Percentiles rank a stretch among this genome's conserved stretches.
phyloP scores from a whole-genome alignment of 805 yeast species.

The Starmerella bombicola region DNA sequence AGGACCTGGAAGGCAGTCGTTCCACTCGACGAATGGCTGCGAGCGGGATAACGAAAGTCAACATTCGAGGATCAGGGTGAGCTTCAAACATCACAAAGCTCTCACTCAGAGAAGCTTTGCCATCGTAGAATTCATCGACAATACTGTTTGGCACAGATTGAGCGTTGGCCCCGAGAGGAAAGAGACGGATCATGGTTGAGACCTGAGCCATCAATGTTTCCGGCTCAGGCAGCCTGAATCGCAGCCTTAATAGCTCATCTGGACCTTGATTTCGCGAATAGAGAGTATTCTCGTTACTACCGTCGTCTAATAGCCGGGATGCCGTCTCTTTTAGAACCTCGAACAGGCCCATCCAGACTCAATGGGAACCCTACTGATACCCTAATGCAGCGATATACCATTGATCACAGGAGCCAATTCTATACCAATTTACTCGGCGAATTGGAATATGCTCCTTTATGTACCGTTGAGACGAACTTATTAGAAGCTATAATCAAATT shows the following conservation, averaged over 20 bases:
- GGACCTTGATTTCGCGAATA: conserved; percentile 36
- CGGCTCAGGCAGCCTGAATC: conserved; percentile 57
- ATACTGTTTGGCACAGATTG: conserved; percentile 7
- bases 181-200: conserved; percentile 18
- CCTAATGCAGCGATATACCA: too few relatives aligned
- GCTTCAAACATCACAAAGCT: conserved; percentile 67
- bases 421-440: too few relatives aligned
- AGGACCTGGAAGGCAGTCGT: conserved; percentile 62
- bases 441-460: too few relatives aligned
- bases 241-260: conserved; percentile 58
- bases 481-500: too few relatives aligned
- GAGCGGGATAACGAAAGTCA: conserved; percentile 59
- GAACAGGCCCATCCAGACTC: conserved; percentile 25
- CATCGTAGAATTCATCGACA: conserved; percentile 35
- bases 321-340: conserved; percentile 20
- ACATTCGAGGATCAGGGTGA: conserved; percentile 51
- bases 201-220: conserved; percentile 61
- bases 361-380: too few relatives aligned
- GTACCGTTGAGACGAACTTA: too few relatives aligned
- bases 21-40: conserved; percentile 76
- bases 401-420: too few relatives aligned
- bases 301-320: conserved; percentile 19
- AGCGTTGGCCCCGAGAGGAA: conserved; percentile 18
- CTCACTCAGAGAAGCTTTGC: conserved; percentile 59
- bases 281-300: conserved; percentile 16